phyloP scores from a whole-genome alignment of 306 rosid genomes.

The Betula pendula region DNA sequence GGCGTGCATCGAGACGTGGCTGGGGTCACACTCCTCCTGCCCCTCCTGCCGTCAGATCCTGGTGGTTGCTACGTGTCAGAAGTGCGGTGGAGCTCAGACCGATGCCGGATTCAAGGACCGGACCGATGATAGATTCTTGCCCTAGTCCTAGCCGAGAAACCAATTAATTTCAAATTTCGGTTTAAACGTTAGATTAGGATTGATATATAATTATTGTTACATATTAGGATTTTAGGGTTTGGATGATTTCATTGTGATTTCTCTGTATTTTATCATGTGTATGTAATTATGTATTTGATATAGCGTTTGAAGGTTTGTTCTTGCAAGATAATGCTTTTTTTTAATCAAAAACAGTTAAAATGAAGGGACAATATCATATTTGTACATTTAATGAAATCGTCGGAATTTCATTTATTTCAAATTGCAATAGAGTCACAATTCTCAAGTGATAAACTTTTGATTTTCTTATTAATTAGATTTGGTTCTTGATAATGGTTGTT shows the following conservation, averaged over 20 bases:
- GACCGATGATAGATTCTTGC: constrained; percentile 56
- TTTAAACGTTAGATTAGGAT: no score
- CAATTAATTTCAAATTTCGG: background rate
- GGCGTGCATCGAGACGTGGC: constrained; percentile 77
- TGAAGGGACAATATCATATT: no score
- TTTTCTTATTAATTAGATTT: background rate
- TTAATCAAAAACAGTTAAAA: background rate
- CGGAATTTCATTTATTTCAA: no score
- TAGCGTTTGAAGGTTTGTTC: background rate
- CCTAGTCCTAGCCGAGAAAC: constrained; percentile 24
- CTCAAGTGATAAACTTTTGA: background rate
- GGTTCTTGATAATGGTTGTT: background rate
- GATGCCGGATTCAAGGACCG: constrained; percentile 50
- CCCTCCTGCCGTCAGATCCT: constrained; percentile 83
- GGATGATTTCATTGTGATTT: background rate
- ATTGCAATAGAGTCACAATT: no score
- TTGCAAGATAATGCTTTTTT: background rate
- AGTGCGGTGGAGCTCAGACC: constrained; percentile 59
- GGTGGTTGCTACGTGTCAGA: constrained; percentile 52
- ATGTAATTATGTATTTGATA: background rate
- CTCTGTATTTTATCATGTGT: background rate
- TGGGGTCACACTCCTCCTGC: constrained; percentile 76
- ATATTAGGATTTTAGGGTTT: background rate
- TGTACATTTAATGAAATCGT: no score
- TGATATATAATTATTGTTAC: background rate